Evolutionary conservation across 495 filamentous ascomycete species (phyloP), one percentile per base, ranked within the genome.

Genomic region (Recurvomyces mirabilis): DNA sequence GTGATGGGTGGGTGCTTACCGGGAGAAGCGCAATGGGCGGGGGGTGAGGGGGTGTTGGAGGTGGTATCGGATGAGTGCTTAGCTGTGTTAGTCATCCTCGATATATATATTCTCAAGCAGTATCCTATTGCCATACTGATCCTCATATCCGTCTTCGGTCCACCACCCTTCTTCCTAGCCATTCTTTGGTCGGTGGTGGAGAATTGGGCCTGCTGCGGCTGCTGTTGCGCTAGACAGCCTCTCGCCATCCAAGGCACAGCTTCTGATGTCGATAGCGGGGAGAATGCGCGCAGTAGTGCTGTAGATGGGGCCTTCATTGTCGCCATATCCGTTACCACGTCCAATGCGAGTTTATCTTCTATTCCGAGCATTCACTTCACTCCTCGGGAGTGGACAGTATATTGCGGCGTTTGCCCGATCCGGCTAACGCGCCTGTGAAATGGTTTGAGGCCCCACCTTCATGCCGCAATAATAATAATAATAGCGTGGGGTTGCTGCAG

Each of bases 21-120:
- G 85, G 20, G 77, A 84, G 72, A 94, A 81, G 49, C 84, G 77
- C 51, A 95, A 74, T 2, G 88, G 87, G 2, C 84, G 78, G 0
- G 84, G 84, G 19, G 74, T 79, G 34, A 70, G 61, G 26, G 76
- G 73, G 61, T 83, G 78, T 42, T 62, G 48, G 46, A 82, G 75
- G 64, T 75, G 72, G 65, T 81, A 81, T 55, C 75, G 73, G 58
- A 82, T 82, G 15, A 73, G 45, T 18, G 69, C 78, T 80, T 42
- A 10, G 19, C 21, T 19, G 25, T 20, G 21, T 11, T 46, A 13
- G 19, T 53, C 25, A 38, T 14, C 20, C 21, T 1, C 5, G n/a
- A n/a, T n/a, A n/a, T n/a, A n/a, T n/a, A n/a, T n/a, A 13, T n/a
- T 2, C 18, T n/a, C 26, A 15, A 53, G 35, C 23, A 38, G 36